phyloP scores from a whole-genome alignment of 2,329 filamentous ascomycete genomes.

The Ceratocystis cubensis region DNA sequence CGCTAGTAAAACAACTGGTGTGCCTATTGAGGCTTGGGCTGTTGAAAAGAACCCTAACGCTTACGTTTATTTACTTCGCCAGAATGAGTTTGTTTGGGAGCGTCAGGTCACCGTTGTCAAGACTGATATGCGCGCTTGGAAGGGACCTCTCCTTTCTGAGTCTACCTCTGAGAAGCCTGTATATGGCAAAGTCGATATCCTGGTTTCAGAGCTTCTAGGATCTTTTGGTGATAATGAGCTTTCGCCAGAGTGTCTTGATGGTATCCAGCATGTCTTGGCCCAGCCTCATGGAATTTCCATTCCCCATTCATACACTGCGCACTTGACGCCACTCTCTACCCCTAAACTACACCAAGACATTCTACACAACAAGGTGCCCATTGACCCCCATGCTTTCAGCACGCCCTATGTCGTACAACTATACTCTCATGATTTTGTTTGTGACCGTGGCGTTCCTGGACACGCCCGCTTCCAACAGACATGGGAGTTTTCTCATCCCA shows the following conservation, averaged over 20 bases:
- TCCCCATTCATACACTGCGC: constrained; percentile 82
- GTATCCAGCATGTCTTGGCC: constrained; percentile 79
- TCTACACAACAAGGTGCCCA: constrained; percentile 40
- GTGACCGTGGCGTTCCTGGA: constrained; percentile 44
- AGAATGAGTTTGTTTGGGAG: constrained; percentile 73
- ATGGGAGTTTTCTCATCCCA: constrained; percentile 70
- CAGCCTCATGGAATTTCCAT: constrained; percentile 79
- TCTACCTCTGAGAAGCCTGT: constrained; percentile 34
- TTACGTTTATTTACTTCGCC: constrained; percentile 78
- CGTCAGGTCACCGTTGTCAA: constrained; percentile 76
- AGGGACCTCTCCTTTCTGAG: constrained; percentile 52
- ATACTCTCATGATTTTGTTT: constrained; percentile 77
- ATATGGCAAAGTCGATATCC: constrained; percentile 67
- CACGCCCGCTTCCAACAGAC: constrained; percentile 56
- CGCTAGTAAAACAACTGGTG: constrained; percentile 62
- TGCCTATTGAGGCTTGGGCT: constrained; percentile 76
- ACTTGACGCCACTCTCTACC: constrained; percentile 81
- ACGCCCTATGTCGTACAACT: constrained; percentile 93
- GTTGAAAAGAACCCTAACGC: constrained; percentile 98
- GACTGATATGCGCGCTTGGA: constrained; percentile 95
- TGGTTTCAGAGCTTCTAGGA: constrained; percentile 85
- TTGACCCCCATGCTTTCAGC: constrained; percentile 63
- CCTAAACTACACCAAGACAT: constrained; percentile 80
- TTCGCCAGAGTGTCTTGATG: constrained; percentile 90
- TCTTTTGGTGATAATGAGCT: constrained; percentile 97